Conservation (phyloP, 345 rosid species). For the Toxicodendron radicans region DNA sequence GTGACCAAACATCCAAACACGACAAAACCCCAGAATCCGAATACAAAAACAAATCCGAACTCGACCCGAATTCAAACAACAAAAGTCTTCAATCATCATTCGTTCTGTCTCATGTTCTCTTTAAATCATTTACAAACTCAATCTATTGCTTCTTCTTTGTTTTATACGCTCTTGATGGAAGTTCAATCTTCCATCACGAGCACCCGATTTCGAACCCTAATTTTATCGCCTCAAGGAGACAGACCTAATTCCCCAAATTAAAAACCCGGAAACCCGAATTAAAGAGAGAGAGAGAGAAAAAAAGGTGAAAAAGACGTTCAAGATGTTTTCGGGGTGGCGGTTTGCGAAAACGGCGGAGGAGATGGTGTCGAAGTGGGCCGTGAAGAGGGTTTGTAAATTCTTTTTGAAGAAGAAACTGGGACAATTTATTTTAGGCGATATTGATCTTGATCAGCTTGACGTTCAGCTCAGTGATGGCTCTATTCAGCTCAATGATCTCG, state of each 20-base stretch:
- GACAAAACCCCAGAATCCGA: neutral
- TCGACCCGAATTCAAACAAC: neutral
- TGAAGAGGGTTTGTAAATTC: conserved; percentile 80
- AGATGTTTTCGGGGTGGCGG: conserved; percentile 55
- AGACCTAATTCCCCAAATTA: conserved; percentile 14
- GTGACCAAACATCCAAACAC: neutral
- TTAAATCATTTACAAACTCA: neutral
- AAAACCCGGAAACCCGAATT: neutral
- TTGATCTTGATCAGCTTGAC: conserved; percentile 90
- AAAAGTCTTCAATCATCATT: neutral
- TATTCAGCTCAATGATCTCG: conserved; percentile 78
- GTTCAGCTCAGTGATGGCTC: conserved; percentile 83
- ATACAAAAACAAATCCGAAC: neutral
- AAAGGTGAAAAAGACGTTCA: neutral
- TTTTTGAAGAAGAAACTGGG: conserved; percentile 93
- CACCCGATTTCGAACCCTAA: neutral
- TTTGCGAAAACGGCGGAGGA: conserved; percentile 79
- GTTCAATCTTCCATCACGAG: conserved; percentile 27
- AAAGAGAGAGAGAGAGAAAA: neutral
- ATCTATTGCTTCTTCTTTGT: neutral
- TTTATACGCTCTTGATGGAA: conserved; percentile 30
- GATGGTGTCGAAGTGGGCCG: conserved; percentile 78
- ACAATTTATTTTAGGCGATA: conserved; percentile 75
- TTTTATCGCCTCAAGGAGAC: neutral
- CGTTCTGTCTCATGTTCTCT: neutral